Evolutionary conservation across 345 rosid species (phyloP).

Genomic region (Eucalyptus erythrocorys): DNA sequence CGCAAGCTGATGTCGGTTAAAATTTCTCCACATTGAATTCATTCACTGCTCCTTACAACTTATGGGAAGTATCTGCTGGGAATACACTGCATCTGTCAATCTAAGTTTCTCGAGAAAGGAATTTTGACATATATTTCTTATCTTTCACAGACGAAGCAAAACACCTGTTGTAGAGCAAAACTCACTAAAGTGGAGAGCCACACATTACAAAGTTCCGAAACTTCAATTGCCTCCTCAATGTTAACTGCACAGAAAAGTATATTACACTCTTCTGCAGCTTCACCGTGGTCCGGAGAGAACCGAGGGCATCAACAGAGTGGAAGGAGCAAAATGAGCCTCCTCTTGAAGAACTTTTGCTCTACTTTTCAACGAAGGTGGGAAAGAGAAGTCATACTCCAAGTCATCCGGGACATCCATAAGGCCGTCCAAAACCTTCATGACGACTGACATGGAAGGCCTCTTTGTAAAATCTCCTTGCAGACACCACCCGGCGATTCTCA

Average conservation of each 20-base stretch:
- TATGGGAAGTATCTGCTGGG: not conserved
- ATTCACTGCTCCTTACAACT: not conserved
- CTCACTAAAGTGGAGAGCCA: not conserved
- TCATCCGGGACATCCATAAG: not conserved
- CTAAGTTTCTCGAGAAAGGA: not conserved
- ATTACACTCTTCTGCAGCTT: not conserved
- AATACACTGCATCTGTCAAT: not conserved
- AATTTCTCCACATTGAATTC: not conserved
- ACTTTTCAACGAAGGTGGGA: not conserved
- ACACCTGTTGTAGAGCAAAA: not conserved
- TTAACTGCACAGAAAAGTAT: not conserved
- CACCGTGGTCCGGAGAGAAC: not conserved
- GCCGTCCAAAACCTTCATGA: constrained; percentile 6
- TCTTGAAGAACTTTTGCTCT: not conserved
- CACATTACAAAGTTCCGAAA: not conserved
- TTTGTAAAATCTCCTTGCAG: constrained; percentile 6
- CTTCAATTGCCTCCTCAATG: not conserved
- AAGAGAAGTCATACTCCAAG: not conserved
- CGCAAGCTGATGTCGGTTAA: not conserved
- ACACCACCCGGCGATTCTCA: constrained; percentile 25
- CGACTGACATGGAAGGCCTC: not conserved
- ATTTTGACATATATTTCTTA: not conserved
- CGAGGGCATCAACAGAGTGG: not conserved
- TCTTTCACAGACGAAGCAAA: not conserved
- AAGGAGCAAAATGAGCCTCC: not conserved